Evolutionary conservation across 306 rosid genomes (phyloP), one percentile per base, ranked within the genome.

Genomic region (Quercus bicolor): DNA sequence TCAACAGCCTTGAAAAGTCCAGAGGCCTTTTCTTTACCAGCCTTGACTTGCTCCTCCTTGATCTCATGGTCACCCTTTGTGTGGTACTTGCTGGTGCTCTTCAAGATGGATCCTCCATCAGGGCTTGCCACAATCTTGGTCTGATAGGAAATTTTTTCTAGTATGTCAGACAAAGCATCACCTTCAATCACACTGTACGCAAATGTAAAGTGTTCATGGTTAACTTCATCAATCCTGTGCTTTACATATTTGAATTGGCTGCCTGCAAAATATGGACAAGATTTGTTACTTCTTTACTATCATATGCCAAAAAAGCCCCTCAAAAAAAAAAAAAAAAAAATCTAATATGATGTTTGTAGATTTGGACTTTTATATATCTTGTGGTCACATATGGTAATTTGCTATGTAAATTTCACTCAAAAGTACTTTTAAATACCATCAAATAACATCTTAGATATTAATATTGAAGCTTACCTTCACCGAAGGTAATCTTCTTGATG

Each of bases 61-160:
- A 62, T 24, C 61, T 76, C 19, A 28, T 18, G 10, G 16, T 64
- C 29, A 6, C 72, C 79, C 21, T 76, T 76, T 54, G 83, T 77
- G 72, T 76, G 23, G 69, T 59, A 80, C 26, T 48, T 55, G 45
- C 76, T 70, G 0, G 18, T 15, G 33, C 59, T 54, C 71, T 83
- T 86, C 1, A 29, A 61, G 2, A 80, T 26, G 52, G 85, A 79
- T 11, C 89, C 89, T 66, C 89, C 89, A 4, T 51, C 53, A 4
- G 86, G 73, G 0, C 82, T 81, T n/a, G 51, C 72, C 8, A 56
- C 34, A 33, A 88, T 31, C 59, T 88, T 85, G 3, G 75, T 12
- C 34, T 85, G 79, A 8, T 78, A 64, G 0, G 76, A 9, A 51
- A 85, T 75, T 77, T 83, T 88, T 71, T 88, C 91, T 1, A 80